Evolutionary conservation across 1,139 yeast genomes (phyloP).

Genomic region (Oligophagozyma castellii): DNA sequence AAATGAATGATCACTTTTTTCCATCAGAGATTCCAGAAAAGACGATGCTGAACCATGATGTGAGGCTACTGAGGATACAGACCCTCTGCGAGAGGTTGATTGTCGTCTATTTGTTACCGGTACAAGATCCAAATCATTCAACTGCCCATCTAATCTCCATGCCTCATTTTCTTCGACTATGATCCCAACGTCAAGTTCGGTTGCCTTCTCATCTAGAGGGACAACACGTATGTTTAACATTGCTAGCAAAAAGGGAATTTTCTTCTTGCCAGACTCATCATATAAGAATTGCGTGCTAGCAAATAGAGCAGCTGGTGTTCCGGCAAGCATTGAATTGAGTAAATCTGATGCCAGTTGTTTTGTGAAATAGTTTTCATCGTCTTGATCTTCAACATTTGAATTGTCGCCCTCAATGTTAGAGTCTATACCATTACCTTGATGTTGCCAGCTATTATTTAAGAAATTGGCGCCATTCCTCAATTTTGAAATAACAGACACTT

Average conservation of each 20-base stretch:
- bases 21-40: constrained; percentile 4
- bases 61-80: constrained; percentile 1
- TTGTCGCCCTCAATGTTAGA: constrained; percentile 1
- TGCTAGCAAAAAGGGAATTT: constrained; percentile 72
- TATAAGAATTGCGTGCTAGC: constrained; percentile 62
- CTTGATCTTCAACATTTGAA: constrained; percentile 8
- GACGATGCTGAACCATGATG: constrained; percentile 2
- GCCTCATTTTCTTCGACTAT: constrained; percentile 28
- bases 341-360: constrained; percentile 46
- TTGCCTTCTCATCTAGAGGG: constrained; percentile 24
- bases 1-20: constrained; percentile 19
- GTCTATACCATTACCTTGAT: background rate
- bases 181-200: constrained; percentile 20
- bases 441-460: constrained; percentile 1
- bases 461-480: constrained; percentile 6
- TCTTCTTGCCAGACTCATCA: constrained; percentile 63
- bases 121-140: background rate
- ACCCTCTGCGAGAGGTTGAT: constrained; percentile 1
- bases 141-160: background rate
- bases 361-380: constrained; percentile 8
- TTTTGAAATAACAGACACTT: constrained; percentile 16
- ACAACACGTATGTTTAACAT: constrained; percentile 54
- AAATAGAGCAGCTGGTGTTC: constrained; percentile 68
- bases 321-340: constrained; percentile 50
- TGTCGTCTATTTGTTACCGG: background rate